phyloP scores from a whole-genome alignment of 2,329 filamentous ascomycete genomes.

The Sporothrix humicola region DNA sequence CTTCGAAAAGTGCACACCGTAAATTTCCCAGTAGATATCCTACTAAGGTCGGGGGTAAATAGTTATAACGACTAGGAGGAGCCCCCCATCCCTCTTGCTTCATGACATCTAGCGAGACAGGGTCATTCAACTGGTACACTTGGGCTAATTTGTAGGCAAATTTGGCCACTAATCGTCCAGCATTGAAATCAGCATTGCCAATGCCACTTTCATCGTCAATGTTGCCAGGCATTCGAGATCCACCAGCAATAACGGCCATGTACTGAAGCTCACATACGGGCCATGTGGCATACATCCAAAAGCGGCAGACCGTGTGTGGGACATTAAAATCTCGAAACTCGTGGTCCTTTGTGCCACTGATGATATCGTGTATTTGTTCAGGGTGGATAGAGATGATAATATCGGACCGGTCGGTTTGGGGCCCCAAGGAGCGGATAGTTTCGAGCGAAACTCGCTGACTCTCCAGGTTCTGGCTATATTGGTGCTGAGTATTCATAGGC shows the following conservation, averaged over 20 bases:
- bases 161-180: conserved; percentile 44
- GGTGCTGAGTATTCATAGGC: neutral
- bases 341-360: conserved; percentile 58
- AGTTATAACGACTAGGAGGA: conserved; percentile 57
- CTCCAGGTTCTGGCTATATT: conserved; percentile 47
- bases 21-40: conserved; percentile 65
- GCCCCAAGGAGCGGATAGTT: conserved; percentile 54
- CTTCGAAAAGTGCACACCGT: conserved; percentile 55
- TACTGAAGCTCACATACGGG: conserved; percentile 59
- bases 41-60: conserved; percentile 62
- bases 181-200: conserved; percentile 60
- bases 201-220: conserved; percentile 52
- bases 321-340: conserved; percentile 63
- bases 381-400: conserved; percentile 59
- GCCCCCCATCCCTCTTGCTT: conserved; percentile 60
- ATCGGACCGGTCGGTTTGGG: conserved; percentile 58
- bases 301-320: conserved; percentile 59
- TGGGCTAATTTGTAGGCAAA: conserved; percentile 61
- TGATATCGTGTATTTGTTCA: conserved; percentile 55
- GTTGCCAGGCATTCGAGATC: conserved; percentile 53
- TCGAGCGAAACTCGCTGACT: conserved; percentile 60
- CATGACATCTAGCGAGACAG: conserved; percentile 58
- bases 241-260: conserved; percentile 60
- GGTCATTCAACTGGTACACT: conserved; percentile 68
- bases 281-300: conserved; percentile 65